These are phyloP conservation scores for Pseudopithomyces maydicus DNA, from an alignment of 2,329 filamentous ascomycete species.

Conservation along the genomic window DNA sequence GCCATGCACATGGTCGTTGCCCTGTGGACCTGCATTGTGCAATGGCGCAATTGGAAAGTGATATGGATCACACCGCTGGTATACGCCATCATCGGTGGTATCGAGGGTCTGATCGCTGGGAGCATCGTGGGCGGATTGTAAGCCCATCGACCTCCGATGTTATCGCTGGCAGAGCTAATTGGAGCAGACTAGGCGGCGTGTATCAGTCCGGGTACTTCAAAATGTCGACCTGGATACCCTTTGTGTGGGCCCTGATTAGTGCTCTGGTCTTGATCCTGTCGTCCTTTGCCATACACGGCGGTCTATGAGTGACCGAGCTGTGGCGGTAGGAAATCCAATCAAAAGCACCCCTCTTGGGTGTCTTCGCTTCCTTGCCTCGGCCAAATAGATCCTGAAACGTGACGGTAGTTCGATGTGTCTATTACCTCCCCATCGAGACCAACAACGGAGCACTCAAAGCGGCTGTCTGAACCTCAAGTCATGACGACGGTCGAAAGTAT, in stretches of 20 bases:
- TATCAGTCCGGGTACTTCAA: constrained; percentile 82
- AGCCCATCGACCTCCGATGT: constrained; percentile 40
- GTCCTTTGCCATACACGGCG: constrained; percentile 91
- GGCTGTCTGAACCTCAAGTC: constrained; percentile 14
- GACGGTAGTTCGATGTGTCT: no score
- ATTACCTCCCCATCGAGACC: not conserved
- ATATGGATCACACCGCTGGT: constrained; percentile 75
- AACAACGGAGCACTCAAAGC: constrained; percentile 17
- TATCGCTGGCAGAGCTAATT: constrained; percentile 7
- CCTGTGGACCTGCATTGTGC: constrained; percentile 72
- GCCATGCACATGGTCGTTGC: constrained; percentile 76
- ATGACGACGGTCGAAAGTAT: constrained; percentile 18
- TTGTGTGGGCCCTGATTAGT: constrained; percentile 86
- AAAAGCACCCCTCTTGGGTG: no score
- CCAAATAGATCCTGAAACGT: no score
- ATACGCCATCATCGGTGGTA: constrained; percentile 72
- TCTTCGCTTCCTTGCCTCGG: no score
- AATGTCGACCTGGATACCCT: constrained; percentile 94
- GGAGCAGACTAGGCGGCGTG: constrained; percentile 71
- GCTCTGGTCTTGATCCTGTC: constrained; percentile 82
- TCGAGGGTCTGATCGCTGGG: constrained; percentile 79
- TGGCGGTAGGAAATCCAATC: not conserved
- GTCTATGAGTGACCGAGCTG: constrained; percentile 59
- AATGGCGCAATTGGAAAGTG: constrained; percentile 61
- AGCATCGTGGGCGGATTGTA: constrained; percentile 82